These are phyloP conservation scores for Cordyceps javanica DNA, from an alignment of 2,329 filamentous ascomycete species.

Conservation along the genomic window DNA sequence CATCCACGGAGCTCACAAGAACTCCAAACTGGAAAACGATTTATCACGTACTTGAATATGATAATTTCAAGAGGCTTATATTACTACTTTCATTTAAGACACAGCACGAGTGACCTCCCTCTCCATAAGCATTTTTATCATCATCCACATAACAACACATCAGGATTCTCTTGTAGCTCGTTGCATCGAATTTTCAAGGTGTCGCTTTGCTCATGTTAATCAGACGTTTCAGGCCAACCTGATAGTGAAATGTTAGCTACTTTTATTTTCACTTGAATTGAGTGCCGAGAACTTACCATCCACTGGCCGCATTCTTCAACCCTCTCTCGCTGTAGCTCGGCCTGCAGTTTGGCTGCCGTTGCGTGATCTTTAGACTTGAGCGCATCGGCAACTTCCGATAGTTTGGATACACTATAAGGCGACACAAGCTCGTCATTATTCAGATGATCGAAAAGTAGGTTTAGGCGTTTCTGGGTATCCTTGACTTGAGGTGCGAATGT, in stretches of 20 bases:
- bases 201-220: slow-evolving; percentile 76
- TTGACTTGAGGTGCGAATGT: slow-evolving; percentile 84
- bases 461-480: slow-evolving; percentile 88
- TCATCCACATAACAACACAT: slow-evolving; percentile 20
- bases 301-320: slow-evolving; percentile 77
- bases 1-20: too few species aligned
- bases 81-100: slow-evolving; percentile 19
- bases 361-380: slow-evolving; percentile 65
- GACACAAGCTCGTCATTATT: slow-evolving; percentile 92
- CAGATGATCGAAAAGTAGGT: slow-evolving; percentile 91
- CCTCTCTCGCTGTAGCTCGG: slow-evolving; percentile 70
- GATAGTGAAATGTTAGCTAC: slow-evolving; percentile 33
- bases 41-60: neutral
- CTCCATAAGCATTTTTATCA: slow-evolving; percentile 21
- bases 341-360: slow-evolving; percentile 60
- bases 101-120: neutral
- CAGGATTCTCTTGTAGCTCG: slow-evolving; percentile 4
- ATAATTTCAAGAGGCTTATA: neutral
- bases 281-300: slow-evolving; percentile 61
- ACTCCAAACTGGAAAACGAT: neutral
- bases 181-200: slow-evolving; percentile 35
- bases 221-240: slow-evolving; percentile 72
- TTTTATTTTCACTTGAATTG: neutral
- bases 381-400: slow-evolving; percentile 58
- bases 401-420: slow-evolving; percentile 65